Evolutionary conservation across 441 rosid species (phyloP).

Genomic region (Viola pubescens): DNA sequence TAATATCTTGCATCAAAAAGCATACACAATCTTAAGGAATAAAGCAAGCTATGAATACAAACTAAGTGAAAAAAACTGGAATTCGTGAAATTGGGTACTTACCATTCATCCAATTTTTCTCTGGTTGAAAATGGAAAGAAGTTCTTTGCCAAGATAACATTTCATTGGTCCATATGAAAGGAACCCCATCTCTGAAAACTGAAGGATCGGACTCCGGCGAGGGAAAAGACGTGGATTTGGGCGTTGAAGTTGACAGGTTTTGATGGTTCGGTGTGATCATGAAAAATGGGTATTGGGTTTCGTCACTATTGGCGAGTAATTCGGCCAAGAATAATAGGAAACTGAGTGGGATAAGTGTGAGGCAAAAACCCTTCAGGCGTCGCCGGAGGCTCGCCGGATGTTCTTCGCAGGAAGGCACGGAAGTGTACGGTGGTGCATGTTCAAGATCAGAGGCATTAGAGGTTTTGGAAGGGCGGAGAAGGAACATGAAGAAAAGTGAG

Average conservation of each 20-base stretch:
- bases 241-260: constrained; percentile 8
- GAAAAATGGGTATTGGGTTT: constrained; percentile 10
- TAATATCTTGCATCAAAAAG: not conserved
- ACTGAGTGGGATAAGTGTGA: constrained; percentile 19
- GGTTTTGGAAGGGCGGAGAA: not conserved
- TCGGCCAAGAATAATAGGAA: constrained; percentile 33
- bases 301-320: constrained; percentile 36
- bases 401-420: constrained; percentile 23
- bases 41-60: not conserved
- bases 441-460: not conserved
- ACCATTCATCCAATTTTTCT: constrained; percentile 97
- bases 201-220: constrained; percentile 34
- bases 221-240: constrained; percentile 11
- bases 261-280: not conserved
- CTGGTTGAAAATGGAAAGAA: constrained; percentile 82
- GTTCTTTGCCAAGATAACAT: constrained; percentile 80
- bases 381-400: constrained; percentile 17
- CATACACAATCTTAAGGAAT: not conserved
- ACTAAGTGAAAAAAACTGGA: not conserved
- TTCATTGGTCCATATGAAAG: constrained; percentile 63
- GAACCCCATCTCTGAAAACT: constrained; percentile 16
- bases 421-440: constrained; percentile 26
- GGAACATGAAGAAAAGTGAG: too few relatives aligned
- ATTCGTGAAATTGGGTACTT: constrained; percentile 3
- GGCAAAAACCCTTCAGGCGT: constrained; percentile 26